Conservation (phyloP, 495 filamentous ascomycete genomes). For the Penicillium turbatum region DNA sequence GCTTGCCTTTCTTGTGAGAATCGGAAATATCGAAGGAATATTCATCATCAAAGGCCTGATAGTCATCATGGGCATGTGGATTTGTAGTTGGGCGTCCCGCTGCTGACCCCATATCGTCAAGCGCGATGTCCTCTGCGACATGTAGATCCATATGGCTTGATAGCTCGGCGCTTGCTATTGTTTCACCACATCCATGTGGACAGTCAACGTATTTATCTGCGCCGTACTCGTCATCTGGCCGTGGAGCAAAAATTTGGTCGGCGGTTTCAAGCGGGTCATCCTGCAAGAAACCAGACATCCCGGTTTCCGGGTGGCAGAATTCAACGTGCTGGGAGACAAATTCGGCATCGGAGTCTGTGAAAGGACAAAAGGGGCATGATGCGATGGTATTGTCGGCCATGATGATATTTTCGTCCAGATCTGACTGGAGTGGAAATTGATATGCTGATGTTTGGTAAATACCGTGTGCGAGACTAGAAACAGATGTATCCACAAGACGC, state of each 20-base stretch:
- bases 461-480: neutral
- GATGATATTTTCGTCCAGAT: neutral
- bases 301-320: conserved; percentile 48
- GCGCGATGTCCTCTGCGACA: conserved; percentile 51
- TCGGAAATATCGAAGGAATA: conserved; percentile 5
- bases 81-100: neutral
- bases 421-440: neutral
- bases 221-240: conserved; percentile 29
- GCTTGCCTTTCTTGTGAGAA: conserved; percentile 13
- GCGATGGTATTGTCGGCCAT: conserved; percentile 24
- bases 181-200: conserved; percentile 69
- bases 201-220: conserved; percentile 56
- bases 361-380: conserved; percentile 54
- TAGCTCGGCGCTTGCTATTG: conserved; percentile 55
- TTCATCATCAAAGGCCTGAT: conserved; percentile 12
- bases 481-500: neutral
- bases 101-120: conserved; percentile 37
- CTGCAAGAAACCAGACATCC: conserved; percentile 4
- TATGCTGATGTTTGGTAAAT: neutral
- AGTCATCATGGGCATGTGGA: neutral
- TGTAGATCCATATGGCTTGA: conserved; percentile 75
- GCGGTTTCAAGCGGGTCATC: neutral
- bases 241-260: neutral
- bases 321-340: conserved; percentile 56
- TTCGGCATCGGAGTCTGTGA: conserved; percentile 45